Evolutionary conservation across 768 basidiomycete species (phyloP).

Genomic region (Hygrocybe coccinea): DNA sequence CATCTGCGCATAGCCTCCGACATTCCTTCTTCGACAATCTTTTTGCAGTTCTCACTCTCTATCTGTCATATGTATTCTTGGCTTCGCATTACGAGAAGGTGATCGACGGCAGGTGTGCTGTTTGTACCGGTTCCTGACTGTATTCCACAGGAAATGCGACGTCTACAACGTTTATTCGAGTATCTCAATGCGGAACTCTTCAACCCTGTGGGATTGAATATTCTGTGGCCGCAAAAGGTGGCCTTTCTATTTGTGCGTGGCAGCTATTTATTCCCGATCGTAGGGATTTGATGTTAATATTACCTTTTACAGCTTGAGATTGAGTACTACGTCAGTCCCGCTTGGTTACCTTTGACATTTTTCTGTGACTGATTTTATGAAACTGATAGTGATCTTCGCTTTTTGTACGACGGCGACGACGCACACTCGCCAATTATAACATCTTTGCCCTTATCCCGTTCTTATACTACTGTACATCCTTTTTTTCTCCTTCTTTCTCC

Average conservation of each 20-base stretch:
- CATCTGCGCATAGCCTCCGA: slow-evolving; percentile 76
- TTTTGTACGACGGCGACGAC: not conserved
- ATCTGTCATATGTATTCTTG: slow-evolving; percentile 66
- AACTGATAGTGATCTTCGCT: slow-evolving; percentile 17
- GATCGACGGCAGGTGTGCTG: slow-evolving; percentile 9
- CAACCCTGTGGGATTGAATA: slow-evolving; percentile 82
- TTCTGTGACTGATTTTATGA: slow-evolving; percentile 8
- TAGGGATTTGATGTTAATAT: slow-evolving; percentile 7
- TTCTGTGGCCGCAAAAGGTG: slow-evolving; percentile 78
- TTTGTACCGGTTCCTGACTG: not conserved
- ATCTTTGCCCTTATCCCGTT: no score
- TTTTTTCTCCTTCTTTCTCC: no score
- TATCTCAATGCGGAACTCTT: slow-evolving; percentile 67
- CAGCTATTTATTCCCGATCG: slow-evolving; percentile 9
- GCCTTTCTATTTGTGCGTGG: slow-evolving; percentile 88
- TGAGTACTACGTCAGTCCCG: slow-evolving; percentile 77
- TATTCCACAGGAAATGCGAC: slow-evolving; percentile 64
- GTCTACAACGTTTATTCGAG: slow-evolving; percentile 58
- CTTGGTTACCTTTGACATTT: slow-evolving; percentile 10
- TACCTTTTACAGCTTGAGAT: slow-evolving; percentile 70
- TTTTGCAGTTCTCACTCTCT: slow-evolving; percentile 73
- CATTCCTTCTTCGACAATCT: slow-evolving; percentile 74
- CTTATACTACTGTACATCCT: no score
- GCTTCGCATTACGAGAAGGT: slow-evolving; percentile 83
- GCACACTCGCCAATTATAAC: not conserved